Evolutionary conservation across 768 basidiomycete species (phyloP).

Genomic region (Mycena alexandri): DNA sequence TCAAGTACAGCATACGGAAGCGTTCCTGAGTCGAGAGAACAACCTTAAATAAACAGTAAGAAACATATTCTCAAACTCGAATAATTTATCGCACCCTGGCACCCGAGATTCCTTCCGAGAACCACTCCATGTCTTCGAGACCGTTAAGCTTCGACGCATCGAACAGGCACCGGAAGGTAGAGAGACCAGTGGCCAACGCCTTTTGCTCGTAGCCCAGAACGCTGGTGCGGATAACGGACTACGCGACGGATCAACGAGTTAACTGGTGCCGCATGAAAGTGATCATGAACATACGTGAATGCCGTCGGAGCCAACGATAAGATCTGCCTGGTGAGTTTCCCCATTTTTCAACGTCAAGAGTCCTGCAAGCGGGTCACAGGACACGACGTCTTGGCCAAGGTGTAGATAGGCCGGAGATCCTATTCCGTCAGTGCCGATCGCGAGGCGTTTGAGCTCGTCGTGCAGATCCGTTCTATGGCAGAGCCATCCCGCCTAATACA

Average conservation of each 20-base stretch:
- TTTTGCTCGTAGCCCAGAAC: slow-evolving; percentile 30
- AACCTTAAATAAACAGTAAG: not conserved
- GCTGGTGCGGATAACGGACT: slow-evolving; percentile 26
- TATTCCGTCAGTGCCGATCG: slow-evolving; percentile 19
- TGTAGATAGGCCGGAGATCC: slow-evolving; percentile 16
- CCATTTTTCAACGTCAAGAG: slow-evolving; percentile 20
- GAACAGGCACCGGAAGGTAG: slow-evolving; percentile 30
- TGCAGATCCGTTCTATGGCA: slow-evolving; percentile 29
- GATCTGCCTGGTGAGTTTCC: slow-evolving; percentile 18
- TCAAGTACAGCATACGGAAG: slow-evolving; percentile 23
- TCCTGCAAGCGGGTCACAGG: slow-evolving; percentile 24
- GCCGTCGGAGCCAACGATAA: slow-evolving; percentile 30
- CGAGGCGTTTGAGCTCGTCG: no score
- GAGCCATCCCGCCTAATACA: slow-evolving; percentile 21
- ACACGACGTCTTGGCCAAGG: slow-evolving; percentile 22
- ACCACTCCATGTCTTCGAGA: slow-evolving; percentile 28
- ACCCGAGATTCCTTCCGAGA: slow-evolving; percentile 23
- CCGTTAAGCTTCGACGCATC: slow-evolving; percentile 19
- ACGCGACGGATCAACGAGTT: not conserved
- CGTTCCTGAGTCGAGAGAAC: slow-evolving; percentile 7
- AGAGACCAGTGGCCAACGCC: slow-evolving; percentile 13
- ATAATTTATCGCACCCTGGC: not conserved
- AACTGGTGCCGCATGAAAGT: not conserved
- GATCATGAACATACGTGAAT: slow-evolving; percentile 32
- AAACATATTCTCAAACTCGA: not conserved